A percentile compares a stretch with the other conserved stretches of the same genome.
These are phyloP conservation scores for Paraurostyla sp. DNA, from an alignment of 73 alveolate species.

Conservation along the genomic window DNA sequence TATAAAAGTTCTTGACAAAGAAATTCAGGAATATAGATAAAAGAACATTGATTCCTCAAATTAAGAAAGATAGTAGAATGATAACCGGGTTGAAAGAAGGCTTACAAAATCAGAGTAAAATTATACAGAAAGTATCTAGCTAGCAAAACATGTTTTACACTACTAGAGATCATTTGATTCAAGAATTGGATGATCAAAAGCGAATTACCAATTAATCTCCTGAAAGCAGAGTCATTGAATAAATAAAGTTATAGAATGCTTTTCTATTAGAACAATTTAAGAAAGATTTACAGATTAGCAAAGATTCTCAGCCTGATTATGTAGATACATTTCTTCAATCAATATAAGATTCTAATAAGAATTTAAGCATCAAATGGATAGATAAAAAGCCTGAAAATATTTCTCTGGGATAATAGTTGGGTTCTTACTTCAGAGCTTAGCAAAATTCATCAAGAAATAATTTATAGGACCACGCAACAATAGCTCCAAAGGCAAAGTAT, in stretches of 20 bases:
- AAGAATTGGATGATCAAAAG: too few species aligned
- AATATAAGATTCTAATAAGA: too few species aligned
- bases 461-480: background rate
- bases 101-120: background rate
- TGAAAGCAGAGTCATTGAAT: too few species aligned
- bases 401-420: too few species aligned
- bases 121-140: background rate
- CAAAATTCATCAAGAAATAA: background rate
- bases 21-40: conserved; percentile 4
- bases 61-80: too few species aligned
- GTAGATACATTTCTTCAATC: too few species aligned
- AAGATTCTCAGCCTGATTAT: background rate
- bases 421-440: too few species aligned
- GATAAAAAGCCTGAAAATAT: too few species aligned
- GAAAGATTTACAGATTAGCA: background rate
- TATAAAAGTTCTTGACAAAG: background rate
- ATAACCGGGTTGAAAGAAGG: background rate
- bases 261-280: background rate
- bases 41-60: background rate
- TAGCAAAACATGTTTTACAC: background rate
- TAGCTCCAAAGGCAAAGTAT: conserved; percentile 4
- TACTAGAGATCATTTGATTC: conserved; percentile 12
- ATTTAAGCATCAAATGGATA: too few species aligned
- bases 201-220: too few species aligned
- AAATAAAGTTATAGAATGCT: too few species aligned